Percentiles rank a stretch among this genome's conserved stretches.
Evolutionary conservation across 352 stramenopile species (phyloP).

Genomic region (Phytopythium mirpurense): DNA sequence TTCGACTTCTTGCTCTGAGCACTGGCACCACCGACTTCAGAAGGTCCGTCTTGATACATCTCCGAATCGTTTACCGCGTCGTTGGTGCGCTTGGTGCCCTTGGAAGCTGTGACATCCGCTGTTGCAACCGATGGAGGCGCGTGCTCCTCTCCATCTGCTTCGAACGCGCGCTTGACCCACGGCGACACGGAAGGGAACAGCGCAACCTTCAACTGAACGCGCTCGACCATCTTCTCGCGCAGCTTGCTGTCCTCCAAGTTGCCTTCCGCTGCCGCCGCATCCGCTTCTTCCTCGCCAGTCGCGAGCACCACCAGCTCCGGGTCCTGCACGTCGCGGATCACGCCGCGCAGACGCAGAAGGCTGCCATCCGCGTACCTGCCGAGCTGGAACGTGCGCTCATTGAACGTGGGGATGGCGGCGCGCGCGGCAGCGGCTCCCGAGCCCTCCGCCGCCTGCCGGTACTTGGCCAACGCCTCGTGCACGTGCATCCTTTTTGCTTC

Average conservation of each 20-base stretch:
- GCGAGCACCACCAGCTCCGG: conserved; percentile 57
- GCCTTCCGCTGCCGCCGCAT: neutral
- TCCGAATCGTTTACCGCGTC: conserved; percentile 14
- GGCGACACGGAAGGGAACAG: conserved; percentile 52
- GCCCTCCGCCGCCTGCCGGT: conserved; percentile 6
- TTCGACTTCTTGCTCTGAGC: conserved; percentile 44
- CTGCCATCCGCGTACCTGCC: conserved; percentile 51
- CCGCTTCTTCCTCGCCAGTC: conserved; percentile 5
- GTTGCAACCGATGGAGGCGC: neutral
- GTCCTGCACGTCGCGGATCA: conserved; percentile 70
- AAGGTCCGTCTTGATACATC: neutral
- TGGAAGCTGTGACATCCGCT: neutral
- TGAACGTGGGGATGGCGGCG: conserved; percentile 29
- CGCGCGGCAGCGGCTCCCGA: neutral
- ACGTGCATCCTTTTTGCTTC: conserved; percentile 14
- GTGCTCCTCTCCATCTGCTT: neutral
- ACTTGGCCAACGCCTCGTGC: conserved; percentile 13
- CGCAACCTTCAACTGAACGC: conserved; percentile 53
- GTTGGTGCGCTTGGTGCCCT: conserved; percentile 35
- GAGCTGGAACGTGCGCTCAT: conserved; percentile 31
- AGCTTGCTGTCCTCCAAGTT: conserved; percentile 7
- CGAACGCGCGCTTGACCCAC: conserved; percentile 40
- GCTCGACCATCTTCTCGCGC: conserved; percentile 43
- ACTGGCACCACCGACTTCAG: neutral
- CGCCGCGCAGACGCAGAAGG: conserved; percentile 58